Evolutionary conservation across 2,329 filamentous ascomycete species (phyloP).

Genomic region (Alternaria ethzedia): DNA sequence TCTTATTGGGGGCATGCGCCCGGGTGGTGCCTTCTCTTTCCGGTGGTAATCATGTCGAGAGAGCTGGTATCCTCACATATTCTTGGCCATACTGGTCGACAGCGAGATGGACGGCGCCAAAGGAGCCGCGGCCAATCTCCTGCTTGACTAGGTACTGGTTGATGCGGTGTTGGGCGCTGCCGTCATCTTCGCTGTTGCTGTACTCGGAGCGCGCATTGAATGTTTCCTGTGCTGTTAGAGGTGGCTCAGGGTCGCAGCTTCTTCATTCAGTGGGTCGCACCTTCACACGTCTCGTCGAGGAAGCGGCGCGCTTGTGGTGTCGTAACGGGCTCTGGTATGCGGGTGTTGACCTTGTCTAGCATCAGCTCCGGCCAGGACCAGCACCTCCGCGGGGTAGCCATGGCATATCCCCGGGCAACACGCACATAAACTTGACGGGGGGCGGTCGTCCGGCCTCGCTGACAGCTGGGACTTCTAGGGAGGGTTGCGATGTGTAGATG

Average conservation of each 20-base stretch:
- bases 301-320: slow-evolving; percentile 68
- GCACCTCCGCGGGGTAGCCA: slow-evolving; percentile 31
- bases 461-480: slow-evolving; percentile 54
- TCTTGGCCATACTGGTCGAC: slow-evolving; percentile 89
- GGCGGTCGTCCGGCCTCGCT: slow-evolving; percentile 50
- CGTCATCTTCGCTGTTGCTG: slow-evolving; percentile 82
- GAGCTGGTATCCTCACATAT: slow-evolving; percentile 71
- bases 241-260: not conserved
- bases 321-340: slow-evolving; percentile 68
- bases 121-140: slow-evolving; percentile 96
- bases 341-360: slow-evolving; percentile 58
- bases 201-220: slow-evolving; percentile 89
- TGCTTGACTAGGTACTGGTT: slow-evolving; percentile 95
- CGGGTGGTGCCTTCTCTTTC: not conserved
- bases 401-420: slow-evolving; percentile 6
- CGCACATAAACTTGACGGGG: slow-evolving; percentile 59
- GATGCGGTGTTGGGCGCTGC: slow-evolving; percentile 80
- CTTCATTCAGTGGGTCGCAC: slow-evolving; percentile 42
- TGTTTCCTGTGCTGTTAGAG: slow-evolving; percentile 70
- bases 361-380: slow-evolving; percentile 19
- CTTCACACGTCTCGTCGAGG: slow-evolving; percentile 68
- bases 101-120: slow-evolving; percentile 89
- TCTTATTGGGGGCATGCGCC: slow-evolving; percentile 11
- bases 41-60: slow-evolving; percentile 7
- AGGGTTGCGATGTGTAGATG: slow-evolving; percentile 56